Evolutionary conservation across 345 rosid genomes (phyloP), one percentile per base, ranked within the genome.

Genomic region (Citrus glauca): DNA sequence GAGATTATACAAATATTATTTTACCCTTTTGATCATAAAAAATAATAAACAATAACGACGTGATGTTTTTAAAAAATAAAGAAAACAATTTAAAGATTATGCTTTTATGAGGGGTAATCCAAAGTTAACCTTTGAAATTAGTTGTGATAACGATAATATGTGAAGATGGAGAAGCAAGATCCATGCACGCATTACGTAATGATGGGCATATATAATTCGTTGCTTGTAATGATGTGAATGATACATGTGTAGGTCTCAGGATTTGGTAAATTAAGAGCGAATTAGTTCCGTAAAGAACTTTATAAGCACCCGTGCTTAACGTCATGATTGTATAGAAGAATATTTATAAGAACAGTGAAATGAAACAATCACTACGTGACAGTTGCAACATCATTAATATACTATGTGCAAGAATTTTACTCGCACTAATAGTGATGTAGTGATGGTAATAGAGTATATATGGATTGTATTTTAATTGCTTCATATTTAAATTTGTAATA

Each of bases 291-390:
- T 28, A 28, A 45, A 28, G 22, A 40, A 69, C 60, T 28, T 77
- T 38, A 69, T 42, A 60, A 60, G 75, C 68, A 69, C 57, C 69
- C 48, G 61, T 60, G 80, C 68, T 20, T 60, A 77, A 28, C 69
- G 70, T 30, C 24, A 69, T 77, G 42, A 77, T 77, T 38, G 17
- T 6, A 67, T 24, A 5, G 48, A 67, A 67, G 16, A 25, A 67
- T 27, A 40, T 14, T n/a, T 62, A 7, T 4, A 6, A 50, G 48
- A 22, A 20, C 33, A 2, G 20, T 55, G 74, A 16, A 50, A 1
- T 16, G 56, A 7, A 17, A 71, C 3, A 48, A 48, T 50, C 30
- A 70, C 35, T 27, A 42, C 11, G 13, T 10, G 55, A 11, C 27
- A 32, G 11, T 17, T 6, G n/a, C 60, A 7, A 50, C 22, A 50